Conservation (phyloP, 441 rosid species). For the Populus hybrid region DNA sequence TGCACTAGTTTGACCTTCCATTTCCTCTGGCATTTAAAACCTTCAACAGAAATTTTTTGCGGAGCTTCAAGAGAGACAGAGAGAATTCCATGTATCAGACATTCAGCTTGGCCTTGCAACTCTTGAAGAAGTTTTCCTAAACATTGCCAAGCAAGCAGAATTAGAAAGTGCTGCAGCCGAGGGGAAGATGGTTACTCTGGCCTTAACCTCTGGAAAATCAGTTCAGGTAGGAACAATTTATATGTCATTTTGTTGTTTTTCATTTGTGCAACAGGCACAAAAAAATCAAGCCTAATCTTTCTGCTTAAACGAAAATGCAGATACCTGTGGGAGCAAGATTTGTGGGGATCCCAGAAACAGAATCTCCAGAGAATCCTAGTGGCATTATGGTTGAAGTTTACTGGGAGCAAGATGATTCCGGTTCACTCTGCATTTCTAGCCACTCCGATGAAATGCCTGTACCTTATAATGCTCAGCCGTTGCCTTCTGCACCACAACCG, state of each 20-base stretch:
- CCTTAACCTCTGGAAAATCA: constrained; percentile 56
- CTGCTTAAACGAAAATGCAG: constrained; percentile 33
- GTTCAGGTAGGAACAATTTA: constrained; percentile 43
- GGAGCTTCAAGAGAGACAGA: constrained; percentile 68
- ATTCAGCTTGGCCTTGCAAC: constrained; percentile 85
- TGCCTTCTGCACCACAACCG: constrained; percentile 25
- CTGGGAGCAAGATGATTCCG: constrained; percentile 81
- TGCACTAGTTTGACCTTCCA: too few species aligned
- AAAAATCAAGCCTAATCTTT: not conserved
- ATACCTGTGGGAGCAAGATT: constrained; percentile 80
- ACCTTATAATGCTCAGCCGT: constrained; percentile 40
- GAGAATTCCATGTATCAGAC: constrained; percentile 63
- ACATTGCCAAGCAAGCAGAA: constrained; percentile 81
- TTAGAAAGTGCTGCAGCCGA: constrained; percentile 78
- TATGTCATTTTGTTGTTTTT: not conserved
- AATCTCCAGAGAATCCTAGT: constrained; percentile 52
- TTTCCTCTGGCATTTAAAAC: constrained; percentile 8
- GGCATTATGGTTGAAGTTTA: constrained; percentile 90
- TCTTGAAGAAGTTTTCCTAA: constrained; percentile 90
- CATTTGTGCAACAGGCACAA: not conserved
- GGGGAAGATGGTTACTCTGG: constrained; percentile 58
- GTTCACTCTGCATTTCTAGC: constrained; percentile 70
- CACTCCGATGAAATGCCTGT: constrained; percentile 62
- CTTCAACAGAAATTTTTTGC: constrained; percentile 49
- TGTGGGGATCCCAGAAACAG: constrained; percentile 75